Conservation (phyloP, 2,329 filamentous ascomycete genomes). For the Alternaria consortialis region DNA sequence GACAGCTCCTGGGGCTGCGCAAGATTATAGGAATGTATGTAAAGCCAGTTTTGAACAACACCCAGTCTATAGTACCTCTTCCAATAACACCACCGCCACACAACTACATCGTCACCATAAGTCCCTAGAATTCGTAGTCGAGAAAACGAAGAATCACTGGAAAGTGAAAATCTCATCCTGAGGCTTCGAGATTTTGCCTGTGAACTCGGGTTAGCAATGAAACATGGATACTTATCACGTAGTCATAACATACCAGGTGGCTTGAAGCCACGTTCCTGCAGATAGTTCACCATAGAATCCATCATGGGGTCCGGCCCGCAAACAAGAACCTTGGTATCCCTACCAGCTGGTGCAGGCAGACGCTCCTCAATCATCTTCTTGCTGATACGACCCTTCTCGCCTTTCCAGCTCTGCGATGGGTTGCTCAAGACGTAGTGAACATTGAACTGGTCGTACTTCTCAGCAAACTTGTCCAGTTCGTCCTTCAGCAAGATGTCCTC, state of each 20-base stretch:
- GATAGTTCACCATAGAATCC: conserved; percentile 13
- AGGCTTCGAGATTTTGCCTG: conserved; percentile 20
- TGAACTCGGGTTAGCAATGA: background rate
- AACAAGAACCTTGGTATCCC: conserved; percentile 89
- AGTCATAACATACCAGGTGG: conserved; percentile 17
- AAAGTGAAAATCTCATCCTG: conserved; percentile 24
- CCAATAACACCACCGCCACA: background rate
- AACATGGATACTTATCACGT: background rate
- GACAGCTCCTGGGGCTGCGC: background rate
- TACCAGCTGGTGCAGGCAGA: conserved; percentile 54
- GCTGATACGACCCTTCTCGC: conserved; percentile 11
- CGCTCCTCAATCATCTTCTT: conserved; percentile 18
- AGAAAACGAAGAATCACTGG: background rate
- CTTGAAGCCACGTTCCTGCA: conserved; percentile 24
- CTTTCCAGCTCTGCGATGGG: conserved; percentile 21
- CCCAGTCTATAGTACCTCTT: background rate
- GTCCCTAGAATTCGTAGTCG: background rate
- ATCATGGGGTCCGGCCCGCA: conserved; percentile 66
- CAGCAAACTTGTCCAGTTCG: conserved; percentile 64
- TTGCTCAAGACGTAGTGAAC: conserved; percentile 64
- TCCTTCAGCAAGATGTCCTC: conserved; percentile 66
- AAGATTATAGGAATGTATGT: background rate
- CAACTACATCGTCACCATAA: background rate
- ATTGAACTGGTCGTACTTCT: conserved; percentile 61
- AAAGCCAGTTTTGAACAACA: background rate